Evolutionary conservation across 148 eudicot genomes (phyloP), one percentile per base, ranked within the genome.

Genomic region (Rhododendron ovatum): DNA sequence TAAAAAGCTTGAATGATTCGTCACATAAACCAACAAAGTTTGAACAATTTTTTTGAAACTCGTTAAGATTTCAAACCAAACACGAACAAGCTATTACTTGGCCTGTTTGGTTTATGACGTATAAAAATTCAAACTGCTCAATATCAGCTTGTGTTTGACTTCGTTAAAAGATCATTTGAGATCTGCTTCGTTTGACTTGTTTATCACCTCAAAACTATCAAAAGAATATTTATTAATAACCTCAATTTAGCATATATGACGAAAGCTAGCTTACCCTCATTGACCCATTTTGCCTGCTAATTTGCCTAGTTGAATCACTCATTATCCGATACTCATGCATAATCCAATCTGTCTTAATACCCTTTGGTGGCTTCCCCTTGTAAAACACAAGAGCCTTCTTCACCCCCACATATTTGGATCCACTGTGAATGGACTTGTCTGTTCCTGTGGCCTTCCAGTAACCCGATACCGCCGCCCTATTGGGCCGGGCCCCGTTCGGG

Each of bases 361-460:
- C 99, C 89, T 95, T 96, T 37, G 99, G 99, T 37, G 99, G 98
- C 88, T 90, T 93, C 9, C 99, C 99, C 84, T 92, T 90, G 89
- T 96, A 96, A 82, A 96, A 96, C 4, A 96, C 99, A 83, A 96
- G 98, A 80, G 99, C 95, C 83, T 96, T 96, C 89, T 95, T 96
- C 59, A 96, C 91, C 2, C 99, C 99, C 84, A 96, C 98, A 88
- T 92, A 91, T 77, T 93, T 95, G 0, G 89, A 87, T 63, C 91
- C 94, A 85, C 98, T 94, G 82, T 94, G 87, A 17, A 96, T 95
- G 6, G 93, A 88, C 81, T 95, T 96, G 87, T 96, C 99, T 39
- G 98, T 96, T 53, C 99, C 99, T 22, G 99, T 96, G 10, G 99
- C 99, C 88, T 96, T 96, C 99, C 99, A 96, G 84, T 95, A 96